phyloP scores from a whole-genome alignment of 2,329 filamentous ascomycete species.

The Calonectria pseudoturangicola region DNA sequence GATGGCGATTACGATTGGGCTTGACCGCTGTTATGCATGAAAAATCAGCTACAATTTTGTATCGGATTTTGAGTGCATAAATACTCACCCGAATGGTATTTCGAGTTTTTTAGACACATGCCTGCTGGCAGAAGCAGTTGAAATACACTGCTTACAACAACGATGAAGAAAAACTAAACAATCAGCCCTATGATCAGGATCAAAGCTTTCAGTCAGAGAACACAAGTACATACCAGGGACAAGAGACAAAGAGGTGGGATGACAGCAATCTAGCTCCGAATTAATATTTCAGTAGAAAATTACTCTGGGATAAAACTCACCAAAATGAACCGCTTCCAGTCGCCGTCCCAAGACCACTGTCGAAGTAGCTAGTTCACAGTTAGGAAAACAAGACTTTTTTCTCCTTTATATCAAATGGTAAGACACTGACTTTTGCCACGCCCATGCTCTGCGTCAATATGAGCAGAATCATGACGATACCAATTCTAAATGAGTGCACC shows the following conservation, averaged over 20 bases:
- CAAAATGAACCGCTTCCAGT: slow-evolving; percentile 46
- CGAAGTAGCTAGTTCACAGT: slow-evolving; percentile 37
- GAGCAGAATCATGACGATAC: slow-evolving; percentile 53
- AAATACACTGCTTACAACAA: slow-evolving; percentile 51
- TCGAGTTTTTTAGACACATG: slow-evolving; percentile 52
- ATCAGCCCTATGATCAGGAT: background rate
- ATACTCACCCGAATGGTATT: slow-evolving; percentile 51
- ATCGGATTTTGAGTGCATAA: background rate
- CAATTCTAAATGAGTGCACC: slow-evolving; percentile 52
- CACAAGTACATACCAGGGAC: slow-evolving; percentile 40
- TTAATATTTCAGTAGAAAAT: background rate
- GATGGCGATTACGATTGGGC: slow-evolving; percentile 53
- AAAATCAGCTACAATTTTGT: background rate
- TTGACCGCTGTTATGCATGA: slow-evolving; percentile 44
- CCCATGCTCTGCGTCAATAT: slow-evolving; percentile 53
- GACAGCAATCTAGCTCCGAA: slow-evolving; percentile 35
- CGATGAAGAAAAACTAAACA: slow-evolving; percentile 54
- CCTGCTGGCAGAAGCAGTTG: slow-evolving; percentile 51
- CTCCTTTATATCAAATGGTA: background rate
- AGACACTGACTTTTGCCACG: slow-evolving; percentile 48
- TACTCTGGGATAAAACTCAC: slow-evolving; percentile 10
- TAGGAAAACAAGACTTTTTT: background rate
- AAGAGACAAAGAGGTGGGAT: slow-evolving; percentile 46
- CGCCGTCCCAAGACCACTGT: slow-evolving; percentile 50
- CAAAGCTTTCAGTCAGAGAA: no score